Evolutionary conservation across 169 alveolate genomes (phyloP).

Genomic region (Plasmodium sp.): DNA sequence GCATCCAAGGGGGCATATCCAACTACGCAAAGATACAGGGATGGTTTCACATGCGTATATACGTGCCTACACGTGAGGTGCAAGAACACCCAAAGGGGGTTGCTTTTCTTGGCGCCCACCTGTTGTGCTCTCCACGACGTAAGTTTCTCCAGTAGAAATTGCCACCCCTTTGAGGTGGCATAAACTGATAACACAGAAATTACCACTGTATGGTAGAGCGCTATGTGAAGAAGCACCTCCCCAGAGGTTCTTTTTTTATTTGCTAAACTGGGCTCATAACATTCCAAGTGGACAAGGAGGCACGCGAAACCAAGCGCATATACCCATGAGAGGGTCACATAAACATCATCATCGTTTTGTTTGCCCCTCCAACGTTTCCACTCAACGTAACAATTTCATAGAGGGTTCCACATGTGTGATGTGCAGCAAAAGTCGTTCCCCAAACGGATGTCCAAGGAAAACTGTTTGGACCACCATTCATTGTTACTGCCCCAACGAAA

Average conservation of each 20-base stretch:
- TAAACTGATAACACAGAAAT: background rate
- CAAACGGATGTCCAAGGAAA: background rate
- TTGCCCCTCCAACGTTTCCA: background rate
- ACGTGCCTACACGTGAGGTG: background rate
- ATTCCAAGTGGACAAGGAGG: background rate
- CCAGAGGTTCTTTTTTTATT: background rate
- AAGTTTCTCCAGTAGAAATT: background rate
- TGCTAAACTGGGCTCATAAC: background rate
- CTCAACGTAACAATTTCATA: background rate
- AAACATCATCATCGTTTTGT: background rate
- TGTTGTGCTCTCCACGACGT: background rate
- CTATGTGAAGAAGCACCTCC: background rate
- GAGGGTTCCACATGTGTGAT: background rate
- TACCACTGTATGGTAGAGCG: background rate
- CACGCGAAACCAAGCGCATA: background rate
- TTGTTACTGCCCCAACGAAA: background rate
- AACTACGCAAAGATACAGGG: background rate
- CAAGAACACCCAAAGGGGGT: background rate
- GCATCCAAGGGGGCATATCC: background rate
- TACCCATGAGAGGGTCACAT: background rate
- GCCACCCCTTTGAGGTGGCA: background rate
- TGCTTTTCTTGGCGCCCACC: background rate
- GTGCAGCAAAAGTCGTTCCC: background rate
- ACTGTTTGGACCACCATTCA: background rate
- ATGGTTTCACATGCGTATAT: background rate